Evolutionary conservation across 1,284 basidiomycete genomes (phyloP), one percentile per base, ranked within the genome.

Genomic region (Cutaneotrichosporon cyanovorans): DNA sequence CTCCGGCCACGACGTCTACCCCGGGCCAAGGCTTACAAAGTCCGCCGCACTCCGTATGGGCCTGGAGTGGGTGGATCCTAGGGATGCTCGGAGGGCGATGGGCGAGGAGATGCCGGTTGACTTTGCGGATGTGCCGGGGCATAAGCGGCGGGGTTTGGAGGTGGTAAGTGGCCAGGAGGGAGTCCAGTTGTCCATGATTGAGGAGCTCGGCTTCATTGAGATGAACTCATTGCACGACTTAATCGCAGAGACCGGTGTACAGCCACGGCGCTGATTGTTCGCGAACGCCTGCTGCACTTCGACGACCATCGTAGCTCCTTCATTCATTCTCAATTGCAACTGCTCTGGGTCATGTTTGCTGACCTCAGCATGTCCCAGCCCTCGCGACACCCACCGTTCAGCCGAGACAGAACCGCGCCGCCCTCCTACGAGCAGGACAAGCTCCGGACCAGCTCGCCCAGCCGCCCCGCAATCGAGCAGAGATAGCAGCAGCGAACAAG

Each of bases 11-110:
- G 18, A 8, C 35, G 6, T 8, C 16, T 49, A 45, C 12, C 37
- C 58, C 2, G 64, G 61, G 20, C 64, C 64, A 1, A 56, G 57
- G n/a, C 61, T 66, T 48, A 65, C 56, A 18, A 66, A 65, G 38
- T 46, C 57, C 5, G 58, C 65, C 1, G 63, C 60, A 4, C 43
- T 65, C 16, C 46, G 65, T 22, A 53, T 55, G 37, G 63, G 61
- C 3, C 38, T 66, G n/a, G 45, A 57, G 15, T 65, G 65, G 65
- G 56, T 60, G 19, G 60, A 53, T 22, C 53, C 53, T 7, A 40
- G 53, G 14, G 53, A 54, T 19, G 36, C 21, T 1, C 46, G 52
- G 14, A 39, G 48, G 4, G 48, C 34, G 16, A 21, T 40, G 5
- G 48, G 46, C 25, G 48, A 45, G 16, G 48, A 46, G 18, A 30